Conservation (phyloP, 306 rosid species). For the Canavalia gladiata region DNA sequence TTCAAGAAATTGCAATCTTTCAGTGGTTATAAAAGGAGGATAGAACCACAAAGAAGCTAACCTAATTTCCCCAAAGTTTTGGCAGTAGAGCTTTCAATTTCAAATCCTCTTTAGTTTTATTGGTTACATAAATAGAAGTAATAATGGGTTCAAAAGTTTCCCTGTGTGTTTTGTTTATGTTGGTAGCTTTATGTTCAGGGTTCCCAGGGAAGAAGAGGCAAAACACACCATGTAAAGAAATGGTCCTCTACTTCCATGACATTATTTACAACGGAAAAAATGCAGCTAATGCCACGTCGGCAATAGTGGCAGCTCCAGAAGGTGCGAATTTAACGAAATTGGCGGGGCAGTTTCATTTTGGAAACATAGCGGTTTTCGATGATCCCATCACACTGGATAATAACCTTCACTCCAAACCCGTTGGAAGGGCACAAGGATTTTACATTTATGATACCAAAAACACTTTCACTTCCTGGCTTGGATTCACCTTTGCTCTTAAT, state of each 20-base stretch:
- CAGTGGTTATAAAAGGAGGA: constrained; percentile 41
- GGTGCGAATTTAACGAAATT: constrained; percentile 69
- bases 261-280: constrained; percentile 73
- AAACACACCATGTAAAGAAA: constrained; percentile 64
- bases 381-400: constrained; percentile 83
- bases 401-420: constrained; percentile 70
- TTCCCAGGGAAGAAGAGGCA: constrained; percentile 43
- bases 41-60: background rate
- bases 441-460: constrained; percentile 74
- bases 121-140: background rate
- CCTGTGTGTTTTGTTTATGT: constrained; percentile 31
- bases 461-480: constrained; percentile 72
- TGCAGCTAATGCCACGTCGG: constrained; percentile 72
- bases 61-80: background rate
- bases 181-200: constrained; percentile 52
- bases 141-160: constrained; percentile 52
- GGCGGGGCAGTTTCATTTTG: constrained; percentile 64
- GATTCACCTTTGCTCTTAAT: constrained; percentile 68
- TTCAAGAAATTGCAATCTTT: no score
- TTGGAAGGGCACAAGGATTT: constrained; percentile 86
- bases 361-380: constrained; percentile 72
- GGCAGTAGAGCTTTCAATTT: background rate
- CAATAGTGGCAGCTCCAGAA: constrained; percentile 77
- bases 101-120: no score
- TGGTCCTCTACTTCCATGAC: constrained; percentile 75